These are phyloP conservation scores for Dothideomycetes sp. DNA, from an alignment of 2,329 filamentous ascomycete genomes.

Conservation along the genomic window DNA sequence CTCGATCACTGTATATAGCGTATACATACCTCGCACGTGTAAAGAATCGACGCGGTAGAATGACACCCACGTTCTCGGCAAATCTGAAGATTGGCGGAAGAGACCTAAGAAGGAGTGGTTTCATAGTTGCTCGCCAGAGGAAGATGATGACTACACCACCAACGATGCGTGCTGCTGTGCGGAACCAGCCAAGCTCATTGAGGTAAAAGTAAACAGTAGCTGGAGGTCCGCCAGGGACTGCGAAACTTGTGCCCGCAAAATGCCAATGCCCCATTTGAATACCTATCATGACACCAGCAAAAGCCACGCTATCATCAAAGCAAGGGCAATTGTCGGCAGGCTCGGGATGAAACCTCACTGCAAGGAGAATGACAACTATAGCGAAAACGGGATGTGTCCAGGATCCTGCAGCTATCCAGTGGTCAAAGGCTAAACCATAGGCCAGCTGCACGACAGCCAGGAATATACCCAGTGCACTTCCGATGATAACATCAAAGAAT, in stretches of 20 bases:
- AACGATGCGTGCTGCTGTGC: constrained; percentile 58
- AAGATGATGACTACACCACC: constrained; percentile 79
- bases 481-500: constrained; percentile 80
- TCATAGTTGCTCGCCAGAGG: constrained; percentile 81
- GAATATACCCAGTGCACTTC: constrained; percentile 64
- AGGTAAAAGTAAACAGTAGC: constrained; percentile 58
- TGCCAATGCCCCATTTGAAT: constrained; percentile 78
- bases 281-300: constrained; percentile 82
- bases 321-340: constrained; percentile 95
- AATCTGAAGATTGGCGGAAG: constrained; percentile 82
- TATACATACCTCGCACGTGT: constrained; percentile 61
- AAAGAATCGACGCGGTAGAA: constrained; percentile 83
- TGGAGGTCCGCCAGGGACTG: constrained; percentile 45
- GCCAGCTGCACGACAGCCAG: constrained; percentile 48
- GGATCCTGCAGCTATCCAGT: constrained; percentile 57
- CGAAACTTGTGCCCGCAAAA: constrained; percentile 51
- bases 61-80: constrained; percentile 69
- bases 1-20: neutral
- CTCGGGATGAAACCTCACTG: constrained; percentile 87
- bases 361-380: constrained; percentile 57
- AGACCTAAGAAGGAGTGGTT: constrained; percentile 65
- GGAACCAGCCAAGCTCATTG: constrained; percentile 54
- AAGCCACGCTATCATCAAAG: constrained; percentile 91
- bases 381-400: constrained; percentile 57
- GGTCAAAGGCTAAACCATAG: constrained; percentile 54